Percentiles rank a stretch among this genome's conserved stretches.
Evolutionary conservation across 2,329 filamentous ascomycete genomes (phyloP).

Genomic region (Arachnopeziza araneosa): DNA sequence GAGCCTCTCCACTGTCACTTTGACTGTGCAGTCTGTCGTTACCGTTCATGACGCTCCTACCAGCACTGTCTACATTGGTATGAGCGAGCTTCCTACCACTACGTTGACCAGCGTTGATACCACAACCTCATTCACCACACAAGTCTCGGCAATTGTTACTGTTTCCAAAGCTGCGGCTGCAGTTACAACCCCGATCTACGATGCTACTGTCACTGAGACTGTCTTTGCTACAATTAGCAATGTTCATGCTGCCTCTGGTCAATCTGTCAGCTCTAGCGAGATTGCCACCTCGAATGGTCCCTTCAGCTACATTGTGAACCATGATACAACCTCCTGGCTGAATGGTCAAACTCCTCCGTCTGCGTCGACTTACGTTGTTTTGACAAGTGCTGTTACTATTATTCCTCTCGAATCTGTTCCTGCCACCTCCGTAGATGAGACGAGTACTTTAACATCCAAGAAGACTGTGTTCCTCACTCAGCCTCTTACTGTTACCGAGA

Average conservation of each 20-base stretch:
- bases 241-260: neutral
- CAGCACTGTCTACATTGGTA: neutral
- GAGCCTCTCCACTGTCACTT: slow-evolving; percentile 9
- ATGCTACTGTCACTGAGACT: slow-evolving; percentile 11
- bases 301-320: neutral
- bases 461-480: slow-evolving; percentile 9
- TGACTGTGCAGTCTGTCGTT: neutral
- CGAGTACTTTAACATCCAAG: slow-evolving; percentile 12
- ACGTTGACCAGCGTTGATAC: neutral
- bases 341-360: slow-evolving; percentile 19
- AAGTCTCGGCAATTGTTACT: slow-evolving; percentile 12
- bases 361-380: slow-evolving; percentile 11
- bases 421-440: neutral
- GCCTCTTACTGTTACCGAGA: slow-evolving; percentile 13
- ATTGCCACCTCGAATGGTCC: slow-evolving; percentile 3
- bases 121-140: neutral
- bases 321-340: slow-evolving; percentile 19
- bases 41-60: neutral
- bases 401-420: slow-evolving; percentile 9
- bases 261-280: neutral
- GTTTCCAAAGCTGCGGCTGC: slow-evolving; percentile 12
- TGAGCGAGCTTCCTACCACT: neutral
- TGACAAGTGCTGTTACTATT: slow-evolving; percentile 21
- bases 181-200: slow-evolving; percentile 7
- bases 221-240: slow-evolving; percentile 6